Base-by-base conservation (phyloP, 441 rosid species). In the Euphorbia corollata region DNA sequence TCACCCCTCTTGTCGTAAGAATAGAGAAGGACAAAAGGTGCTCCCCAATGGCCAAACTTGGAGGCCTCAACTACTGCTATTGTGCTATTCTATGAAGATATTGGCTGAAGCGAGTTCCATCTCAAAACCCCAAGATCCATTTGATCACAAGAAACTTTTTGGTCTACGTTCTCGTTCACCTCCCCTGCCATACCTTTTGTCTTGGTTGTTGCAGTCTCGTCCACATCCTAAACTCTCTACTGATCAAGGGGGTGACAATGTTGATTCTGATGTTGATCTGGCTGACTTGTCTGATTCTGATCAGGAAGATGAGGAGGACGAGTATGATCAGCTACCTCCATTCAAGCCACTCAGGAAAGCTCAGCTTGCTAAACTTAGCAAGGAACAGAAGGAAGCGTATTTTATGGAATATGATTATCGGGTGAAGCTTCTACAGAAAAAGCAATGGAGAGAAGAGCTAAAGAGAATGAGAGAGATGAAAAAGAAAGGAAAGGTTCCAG, bases 311-410 rank as follows among this genome's bases (percentile, higher is more conserved):
- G 96, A 83, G 5, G 96, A 81, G 72, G 96, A 88, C 23, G 98
- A 92, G 80, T 92, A 90, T 74, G 96, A 92, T 23, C 92, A 87
- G 84, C 92, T 93, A 66, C 98, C 98, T 55, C 91, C 98, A 60
- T 92, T 92, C 76, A 92, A 84, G 78, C 94, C 96, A 65, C 91
- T 92, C 39, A 76, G 72, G 77, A 81, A 76, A 79, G 66, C 80
- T 55, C 88, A 84, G 74, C 70, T 85, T 54, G 82, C 81, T 22
- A 81, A 78, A 68, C 87, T 87, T 48, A 85, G 80, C 77, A 80
- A 79, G 69, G 90, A 81, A 59, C 87, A 85, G 73, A 83, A 77
- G 66, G 81, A 77, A 41, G 89, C 93, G 47, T 87, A 85, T 66
- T 73, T 79, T 22, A 84, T 83, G 74, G 90, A 87, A 80, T 85